A percentile compares a stretch with the other conserved stretches of the same genome.
Evolutionary conservation across 129 eudicot genomes (phyloP).

Genomic region (Tagetes erecta): DNA sequence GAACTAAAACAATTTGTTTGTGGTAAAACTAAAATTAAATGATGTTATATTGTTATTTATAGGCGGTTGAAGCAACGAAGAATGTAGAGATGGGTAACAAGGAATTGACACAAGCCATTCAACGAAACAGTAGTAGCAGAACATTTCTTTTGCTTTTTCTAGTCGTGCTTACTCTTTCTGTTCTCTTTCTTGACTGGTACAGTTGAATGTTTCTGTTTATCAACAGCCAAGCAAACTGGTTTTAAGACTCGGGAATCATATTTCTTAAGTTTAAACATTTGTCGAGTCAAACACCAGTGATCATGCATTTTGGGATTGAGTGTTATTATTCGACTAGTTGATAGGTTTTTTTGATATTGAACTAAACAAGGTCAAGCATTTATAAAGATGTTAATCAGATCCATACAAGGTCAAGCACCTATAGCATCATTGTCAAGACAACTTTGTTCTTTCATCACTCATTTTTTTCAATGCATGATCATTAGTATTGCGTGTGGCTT

Average conservation of each 20-base stretch:
- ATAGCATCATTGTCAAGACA: neutral
- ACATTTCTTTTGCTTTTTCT: conserved; percentile 78
- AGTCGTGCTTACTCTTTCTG: conserved; percentile 68
- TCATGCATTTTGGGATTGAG: neutral
- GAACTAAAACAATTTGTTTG: neutral
- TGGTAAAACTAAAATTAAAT: neutral
- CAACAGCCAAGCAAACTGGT: neutral
- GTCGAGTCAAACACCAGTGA: conserved; percentile 1
- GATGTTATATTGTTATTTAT: conserved; percentile 7
- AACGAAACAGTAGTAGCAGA: conserved; percentile 86
- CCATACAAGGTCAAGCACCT: neutral
- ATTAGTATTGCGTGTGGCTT: too few species aligned
- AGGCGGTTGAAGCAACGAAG: conserved; percentile 90
- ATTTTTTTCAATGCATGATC: too few species aligned
- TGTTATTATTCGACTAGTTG: neutral
- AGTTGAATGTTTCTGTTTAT: conserved; percentile 28
- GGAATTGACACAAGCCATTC: conserved; percentile 76
- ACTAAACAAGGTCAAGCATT: neutral
- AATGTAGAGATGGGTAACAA: conserved; percentile 93
- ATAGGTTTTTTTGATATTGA: neutral
- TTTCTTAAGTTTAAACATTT: neutral
- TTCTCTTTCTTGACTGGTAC: conserved; percentile 95
- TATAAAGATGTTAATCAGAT: too few species aligned
- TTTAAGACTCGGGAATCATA: neutral
- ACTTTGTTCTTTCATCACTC: too few species aligned